Evolutionary conservation across 768 basidiomycete genomes (phyloP).

Genomic region (Naganishia randhawae): DNA sequence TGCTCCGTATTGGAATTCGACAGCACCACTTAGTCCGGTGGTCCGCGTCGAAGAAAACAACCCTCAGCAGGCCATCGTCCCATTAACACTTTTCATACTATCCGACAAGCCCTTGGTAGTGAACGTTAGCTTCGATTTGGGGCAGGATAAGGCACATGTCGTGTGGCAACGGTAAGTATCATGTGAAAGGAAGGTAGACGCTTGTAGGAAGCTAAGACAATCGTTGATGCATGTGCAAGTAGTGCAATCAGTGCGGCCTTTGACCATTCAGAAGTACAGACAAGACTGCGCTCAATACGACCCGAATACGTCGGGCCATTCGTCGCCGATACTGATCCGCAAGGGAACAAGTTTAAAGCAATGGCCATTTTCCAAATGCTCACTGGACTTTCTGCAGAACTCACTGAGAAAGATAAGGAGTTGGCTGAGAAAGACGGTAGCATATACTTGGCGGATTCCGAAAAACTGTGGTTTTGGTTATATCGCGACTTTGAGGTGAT

Average conservation of each 20-base stretch:
- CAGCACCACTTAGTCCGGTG: not conserved
- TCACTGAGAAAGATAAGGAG: not conserved
- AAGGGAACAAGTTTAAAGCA: constrained; percentile 11
- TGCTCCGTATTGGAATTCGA: not conserved
- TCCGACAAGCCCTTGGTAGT: not conserved
- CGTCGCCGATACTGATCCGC: not conserved
- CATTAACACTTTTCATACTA: not conserved
- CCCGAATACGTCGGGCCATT: not conserved
- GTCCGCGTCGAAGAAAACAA: not conserved
- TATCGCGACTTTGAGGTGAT: not conserved
- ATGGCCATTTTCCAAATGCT: constrained; percentile 18
- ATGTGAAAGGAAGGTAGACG: not conserved
- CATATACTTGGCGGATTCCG: too few relatives aligned
- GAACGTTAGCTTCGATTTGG: not conserved
- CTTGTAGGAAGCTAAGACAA: not conserved
- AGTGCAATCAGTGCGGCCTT: constrained; percentile 9
- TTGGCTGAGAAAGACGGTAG: too few relatives aligned
- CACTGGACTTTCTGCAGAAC: not conserved
- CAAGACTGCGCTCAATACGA: not conserved
- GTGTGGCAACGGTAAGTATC: constrained; percentile 6
- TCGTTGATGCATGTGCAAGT: not conserved
- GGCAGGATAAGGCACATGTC: not conserved
- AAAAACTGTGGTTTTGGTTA: not conserved
- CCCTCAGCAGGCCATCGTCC: not conserved
- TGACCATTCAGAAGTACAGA: not conserved